Evolutionary conservation across 176 grass and related monocot species (phyloP).

Genomic region (Zoysia japonica): DNA sequence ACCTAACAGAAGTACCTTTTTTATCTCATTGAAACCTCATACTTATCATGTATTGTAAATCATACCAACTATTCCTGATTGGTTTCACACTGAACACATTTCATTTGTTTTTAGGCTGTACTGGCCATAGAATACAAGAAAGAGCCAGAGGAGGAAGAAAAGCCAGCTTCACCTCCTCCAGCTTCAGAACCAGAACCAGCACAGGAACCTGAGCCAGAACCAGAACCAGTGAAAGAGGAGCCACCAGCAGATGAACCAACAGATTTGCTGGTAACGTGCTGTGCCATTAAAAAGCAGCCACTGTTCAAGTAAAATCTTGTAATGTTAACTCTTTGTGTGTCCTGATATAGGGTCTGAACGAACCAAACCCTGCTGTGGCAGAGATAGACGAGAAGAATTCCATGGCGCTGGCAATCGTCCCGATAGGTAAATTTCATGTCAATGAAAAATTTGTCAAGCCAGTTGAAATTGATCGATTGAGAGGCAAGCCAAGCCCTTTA

Average conservation of each 20-base stretch:
- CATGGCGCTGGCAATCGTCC: constrained; percentile 91
- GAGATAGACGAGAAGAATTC: constrained; percentile 91
- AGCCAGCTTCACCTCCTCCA: constrained; percentile 51
- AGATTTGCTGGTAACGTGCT: constrained; percentile 81
- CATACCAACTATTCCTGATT: neutral
- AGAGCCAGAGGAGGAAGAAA: constrained; percentile 70
- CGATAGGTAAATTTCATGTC: constrained; percentile 56
- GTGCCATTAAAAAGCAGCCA: neutral
- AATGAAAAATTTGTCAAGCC: neutral
- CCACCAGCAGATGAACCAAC: constrained; percentile 46
- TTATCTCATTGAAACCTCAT: neutral
- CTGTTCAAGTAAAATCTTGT: neutral
- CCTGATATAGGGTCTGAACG: constrained; percentile 65
- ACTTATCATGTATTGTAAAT: neutral
- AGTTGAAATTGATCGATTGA: constrained; percentile 1
- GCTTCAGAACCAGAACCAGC: constrained; percentile 45
- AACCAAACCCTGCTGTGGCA: constrained; percentile 48
- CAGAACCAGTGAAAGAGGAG: constrained; percentile 75
- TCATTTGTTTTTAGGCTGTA: constrained; percentile 47
- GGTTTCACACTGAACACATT: constrained; percentile 24
- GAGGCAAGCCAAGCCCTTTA: neutral
- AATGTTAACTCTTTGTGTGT: neutral
- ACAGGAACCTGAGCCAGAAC: constrained; percentile 60
- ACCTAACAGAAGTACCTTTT: neutral
- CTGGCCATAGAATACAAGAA: constrained; percentile 98